Percentiles rank a stretch among this genome's conserved stretches.
Conservation (phyloP, 2,329 filamentous ascomycete genomes). For the Botrytis deweyae region DNA sequence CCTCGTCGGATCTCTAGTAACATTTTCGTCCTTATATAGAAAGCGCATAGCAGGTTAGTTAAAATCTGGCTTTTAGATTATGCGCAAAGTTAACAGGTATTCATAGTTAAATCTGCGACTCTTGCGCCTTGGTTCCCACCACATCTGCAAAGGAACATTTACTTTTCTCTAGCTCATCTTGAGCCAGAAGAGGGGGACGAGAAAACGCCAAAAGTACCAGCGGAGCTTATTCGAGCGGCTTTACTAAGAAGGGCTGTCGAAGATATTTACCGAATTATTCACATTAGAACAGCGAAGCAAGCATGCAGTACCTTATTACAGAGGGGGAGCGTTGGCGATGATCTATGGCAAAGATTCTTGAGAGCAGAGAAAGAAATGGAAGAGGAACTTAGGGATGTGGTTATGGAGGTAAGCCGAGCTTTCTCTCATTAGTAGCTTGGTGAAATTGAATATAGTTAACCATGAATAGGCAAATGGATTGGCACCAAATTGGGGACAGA, state of each 20-base stretch:
- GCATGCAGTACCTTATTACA: conserved; percentile 81
- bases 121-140: conserved; percentile 92
- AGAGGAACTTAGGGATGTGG: conserved; percentile 90
- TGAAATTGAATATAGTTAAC: conserved; percentile 28
- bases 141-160: conserved; percentile 90
- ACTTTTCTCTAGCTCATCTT: conserved; percentile 86
- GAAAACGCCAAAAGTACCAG: conserved; percentile 70
- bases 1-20: conserved; percentile 82
- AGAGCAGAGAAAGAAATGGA: conserved; percentile 97
- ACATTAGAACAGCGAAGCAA: conserved; percentile 84
- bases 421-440: not conserved
- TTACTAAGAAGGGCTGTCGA: conserved; percentile 86
- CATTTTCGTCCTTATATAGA: conserved; percentile 90
- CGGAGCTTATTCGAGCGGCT: conserved; percentile 83
- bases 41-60: conserved; percentile 80
- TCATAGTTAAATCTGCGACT: conserved; percentile 70
- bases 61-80: not conserved
- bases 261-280: conserved; percentile 88
- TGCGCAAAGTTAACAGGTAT: conserved; percentile 10
- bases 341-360: conserved; percentile 89
- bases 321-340: conserved; percentile 90
- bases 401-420: conserved; percentile 68
- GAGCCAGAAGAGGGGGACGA: conserved; percentile 60
- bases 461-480: conserved; percentile 79
- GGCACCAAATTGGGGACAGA: conserved; percentile 83